These are phyloP conservation scores for Fusarium phyllophilum DNA, from an alignment of 2,329 filamentous ascomycete species.

Conservation along the genomic window DNA sequence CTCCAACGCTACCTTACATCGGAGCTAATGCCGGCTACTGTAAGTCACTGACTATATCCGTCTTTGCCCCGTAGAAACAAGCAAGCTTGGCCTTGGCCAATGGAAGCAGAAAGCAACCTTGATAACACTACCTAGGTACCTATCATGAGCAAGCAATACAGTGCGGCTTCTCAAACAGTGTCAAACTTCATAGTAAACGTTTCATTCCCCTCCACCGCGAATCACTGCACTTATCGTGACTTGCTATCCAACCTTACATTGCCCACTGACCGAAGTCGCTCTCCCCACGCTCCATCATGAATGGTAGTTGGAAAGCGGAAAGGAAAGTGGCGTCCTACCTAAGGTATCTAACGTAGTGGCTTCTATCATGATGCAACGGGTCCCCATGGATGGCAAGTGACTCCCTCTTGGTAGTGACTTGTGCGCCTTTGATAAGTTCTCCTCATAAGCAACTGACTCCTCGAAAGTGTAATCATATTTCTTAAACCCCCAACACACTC, in stretches of 20 bases:
- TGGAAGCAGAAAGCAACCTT: constrained; percentile 10
- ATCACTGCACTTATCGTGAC: background rate
- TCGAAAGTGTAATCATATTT: constrained; percentile 7
- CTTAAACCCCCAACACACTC: background rate
- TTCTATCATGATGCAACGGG: constrained; percentile 28
- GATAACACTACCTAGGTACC: background rate
- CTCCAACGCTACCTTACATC: constrained; percentile 36
- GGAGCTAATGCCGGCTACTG: constrained; percentile 9
- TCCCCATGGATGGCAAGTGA: constrained; percentile 16
- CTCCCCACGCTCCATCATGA: constrained; percentile 25
- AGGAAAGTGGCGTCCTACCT: constrained; percentile 7
- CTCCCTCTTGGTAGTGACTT: constrained; percentile 11
- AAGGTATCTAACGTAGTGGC: background rate
- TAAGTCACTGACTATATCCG: constrained; percentile 5
- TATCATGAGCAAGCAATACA: constrained; percentile 30
- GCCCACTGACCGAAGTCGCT: constrained; percentile 13
- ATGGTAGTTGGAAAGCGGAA: constrained; percentile 10
- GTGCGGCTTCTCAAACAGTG: constrained; percentile 31
- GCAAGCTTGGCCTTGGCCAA: constrained; percentile 10
- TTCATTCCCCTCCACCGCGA: constrained; percentile 22
- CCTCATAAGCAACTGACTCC: constrained; percentile 30
- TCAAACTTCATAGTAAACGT: constrained; percentile 31
- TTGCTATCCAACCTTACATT: constrained; percentile 28
- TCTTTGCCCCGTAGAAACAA: background rate
- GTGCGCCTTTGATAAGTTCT: background rate